Base-by-base conservation (phyloP, 805 yeast species). In the Candida methanosorbosa region DNA sequence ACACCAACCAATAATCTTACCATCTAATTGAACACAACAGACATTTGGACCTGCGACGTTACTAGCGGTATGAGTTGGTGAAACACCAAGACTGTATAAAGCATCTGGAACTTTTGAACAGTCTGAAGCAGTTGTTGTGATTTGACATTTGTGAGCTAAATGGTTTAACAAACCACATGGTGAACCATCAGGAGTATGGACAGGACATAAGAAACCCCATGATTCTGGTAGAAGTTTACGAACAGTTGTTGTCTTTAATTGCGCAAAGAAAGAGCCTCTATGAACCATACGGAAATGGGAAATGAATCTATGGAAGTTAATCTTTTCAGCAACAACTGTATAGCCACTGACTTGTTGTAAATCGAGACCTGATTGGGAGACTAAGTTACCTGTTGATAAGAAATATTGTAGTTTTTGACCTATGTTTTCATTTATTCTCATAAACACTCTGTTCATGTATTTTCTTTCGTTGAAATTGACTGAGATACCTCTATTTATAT, bases 281-380 rank as follows among this genome's bases (percentile, higher is more conserved):
- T 92, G 98, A 35, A 92, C 97, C 98, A 92, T 92, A 64, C 98
- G 71, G 73, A 92, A 92, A 68, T 92, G 98, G n/a, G 97, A 80
- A 44, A 92, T 78, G 66, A 92, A 92, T 56, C 98, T 81, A 62
- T 92, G 82, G 72, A 87, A 92, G 59, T 92, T 92, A 62, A 92
- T 92, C 63, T 92, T 92, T 64, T 92, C 98, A 4, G 97, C 98
- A 42, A 92, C 97, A 46, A 92, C 98, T 1, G 98, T 92, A 60
- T 85, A 92, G 51, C 98, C 98, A 35, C 95, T 81, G 33, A 87
- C 95, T 67, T 92, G 98, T 63, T 92, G 98, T 60, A 92, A 74
- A 70, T 92, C 98, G 39, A 92, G 72, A 56, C 98, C 98, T 19
- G 97, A 84, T 57, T 90, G 97, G 8, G 96, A 85, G 2, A 92